Percentiles rank a stretch among this genome's conserved stretches.
phyloP scores from a whole-genome alignment of 2,329 filamentous ascomycete species.

The Aaosphaeria arxii region DNA sequence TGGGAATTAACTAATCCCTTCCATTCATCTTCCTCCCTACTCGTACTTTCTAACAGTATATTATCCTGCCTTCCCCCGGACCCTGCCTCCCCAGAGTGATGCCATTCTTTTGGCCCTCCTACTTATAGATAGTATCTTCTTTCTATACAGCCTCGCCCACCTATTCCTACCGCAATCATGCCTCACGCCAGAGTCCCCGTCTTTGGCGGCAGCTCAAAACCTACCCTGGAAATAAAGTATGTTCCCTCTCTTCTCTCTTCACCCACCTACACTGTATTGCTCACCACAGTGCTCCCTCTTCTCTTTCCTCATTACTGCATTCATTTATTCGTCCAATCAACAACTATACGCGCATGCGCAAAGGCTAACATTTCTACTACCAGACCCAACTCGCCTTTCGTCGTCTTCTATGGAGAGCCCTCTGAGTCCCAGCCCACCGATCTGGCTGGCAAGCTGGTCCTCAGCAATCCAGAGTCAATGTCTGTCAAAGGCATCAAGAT shows the following conservation, averaged over 20 bases:
- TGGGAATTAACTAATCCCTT: no score
- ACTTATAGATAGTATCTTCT: slow-evolving; percentile 8
- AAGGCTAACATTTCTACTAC: neutral
- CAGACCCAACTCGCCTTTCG: slow-evolving; percentile 47
- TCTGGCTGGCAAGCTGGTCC: slow-evolving; percentile 45
- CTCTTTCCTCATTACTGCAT: no score
- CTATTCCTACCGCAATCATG: slow-evolving; percentile 21
- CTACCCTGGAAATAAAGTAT: slow-evolving; percentile 44
- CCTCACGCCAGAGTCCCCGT: slow-evolving; percentile 30
- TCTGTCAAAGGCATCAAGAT: slow-evolving; percentile 47
- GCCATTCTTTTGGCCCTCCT: slow-evolving; percentile 5
- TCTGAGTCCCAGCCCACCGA: slow-evolving; percentile 45
- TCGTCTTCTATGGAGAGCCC: slow-evolving; percentile 49
- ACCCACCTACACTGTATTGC: neutral
- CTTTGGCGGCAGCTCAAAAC: slow-evolving; percentile 33
- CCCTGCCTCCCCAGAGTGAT: neutral
- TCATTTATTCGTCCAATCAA: no score
- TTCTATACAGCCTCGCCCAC: slow-evolving; percentile 1
- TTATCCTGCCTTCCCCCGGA: no score
- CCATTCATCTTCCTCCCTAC: no score
- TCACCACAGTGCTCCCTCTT: no score
- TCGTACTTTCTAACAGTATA: no score
- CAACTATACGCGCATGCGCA: neutral
- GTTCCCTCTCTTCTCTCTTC: slow-evolving; percentile 5
- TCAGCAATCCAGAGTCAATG: slow-evolving; percentile 47